Base-by-base conservation (phyloP, 306 rosid genomes). In the Myrica gale region DNA sequence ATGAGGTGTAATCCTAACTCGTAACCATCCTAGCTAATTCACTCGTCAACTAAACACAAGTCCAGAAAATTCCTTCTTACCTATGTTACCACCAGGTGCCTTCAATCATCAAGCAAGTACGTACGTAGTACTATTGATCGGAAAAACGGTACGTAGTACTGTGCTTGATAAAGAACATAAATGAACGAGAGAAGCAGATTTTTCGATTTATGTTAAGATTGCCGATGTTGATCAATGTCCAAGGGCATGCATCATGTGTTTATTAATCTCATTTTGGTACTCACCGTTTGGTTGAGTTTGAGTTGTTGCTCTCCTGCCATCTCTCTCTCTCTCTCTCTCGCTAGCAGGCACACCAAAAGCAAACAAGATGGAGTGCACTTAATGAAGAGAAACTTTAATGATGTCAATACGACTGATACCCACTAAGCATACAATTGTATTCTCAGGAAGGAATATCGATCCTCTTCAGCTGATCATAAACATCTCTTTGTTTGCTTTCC, bases 311-410 rank as follows among this genome's bases (percentile, higher is more conserved):
- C 37, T 32, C 37, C 13, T 39, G 48, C 23, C 5, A 20, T 23
- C 76, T 55, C 23, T 44, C 26, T 23, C 43, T 53, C 68, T 53
- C 68, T 76, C 67, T 42, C 42, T 17, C 47, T 48, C 44, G 8
- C 16, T 9, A 13, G 23, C 47, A 26, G 12, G 45, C 58, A 9
- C 69, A 16, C 50, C 70, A 7, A 37, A 17, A 41, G 69, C 17
- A 58, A 23, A 11, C 48, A 11, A 65, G 12, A 65, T 7, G 8
- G 13, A 62, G 42, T 62, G 19, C 8, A 62, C 13, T 17, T 42
- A 11, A 41, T 1, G 47, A 37, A 63, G 47, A 15, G 47, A 62
- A 12, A 20, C 21, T 26, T 63, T 37, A 63, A 63, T 6, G 39
- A 50, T 21, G 39, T 52, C 6, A 51, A 7, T 60, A 20, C 9